A percentile compares a stretch with the other conserved stretches of the same genome.
Evolutionary conservation across 2,329 filamentous ascomycete genomes (phyloP).

Genomic region (Fusarium tjaetaba): DNA sequence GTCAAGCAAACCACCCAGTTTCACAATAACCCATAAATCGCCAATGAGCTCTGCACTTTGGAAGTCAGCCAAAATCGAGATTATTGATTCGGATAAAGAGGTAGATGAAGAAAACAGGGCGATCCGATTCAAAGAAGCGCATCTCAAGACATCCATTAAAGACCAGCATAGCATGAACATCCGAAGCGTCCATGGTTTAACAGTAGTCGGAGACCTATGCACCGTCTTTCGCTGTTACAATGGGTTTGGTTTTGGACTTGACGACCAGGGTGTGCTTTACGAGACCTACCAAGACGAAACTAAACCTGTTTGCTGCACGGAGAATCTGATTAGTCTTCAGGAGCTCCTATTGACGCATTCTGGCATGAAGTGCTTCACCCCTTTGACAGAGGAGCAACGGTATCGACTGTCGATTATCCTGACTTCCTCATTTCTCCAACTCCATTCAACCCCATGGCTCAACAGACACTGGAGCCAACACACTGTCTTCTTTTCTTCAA

Average conservation of each 20-base stretch:
- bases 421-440: background rate
- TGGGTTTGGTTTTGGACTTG: background rate
- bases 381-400: background rate
- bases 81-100: background rate
- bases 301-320: background rate
- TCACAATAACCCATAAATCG: background rate
- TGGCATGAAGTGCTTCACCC: fast-evolving
- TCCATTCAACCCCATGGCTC: background rate
- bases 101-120: fast-evolving
- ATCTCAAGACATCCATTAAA: fast-evolving
- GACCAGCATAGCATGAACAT: background rate
- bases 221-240: background rate
- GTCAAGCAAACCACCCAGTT: background rate
- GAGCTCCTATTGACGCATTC: background rate
- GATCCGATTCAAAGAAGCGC: fast-evolving
- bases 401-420: background rate
- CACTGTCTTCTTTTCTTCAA: background rate
- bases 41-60: background rate
- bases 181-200: background rate
- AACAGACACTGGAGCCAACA: background rate
- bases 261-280: background rate
- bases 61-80: background rate
- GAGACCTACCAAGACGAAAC: background rate
- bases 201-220: background rate
- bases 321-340: background rate